A percentile compares a stretch with the other conserved stretches of the same genome.
Evolutionary conservation across 1,139 yeast genomes (phyloP).

Genomic region (Barnettozyma hawaiiensis): DNA sequence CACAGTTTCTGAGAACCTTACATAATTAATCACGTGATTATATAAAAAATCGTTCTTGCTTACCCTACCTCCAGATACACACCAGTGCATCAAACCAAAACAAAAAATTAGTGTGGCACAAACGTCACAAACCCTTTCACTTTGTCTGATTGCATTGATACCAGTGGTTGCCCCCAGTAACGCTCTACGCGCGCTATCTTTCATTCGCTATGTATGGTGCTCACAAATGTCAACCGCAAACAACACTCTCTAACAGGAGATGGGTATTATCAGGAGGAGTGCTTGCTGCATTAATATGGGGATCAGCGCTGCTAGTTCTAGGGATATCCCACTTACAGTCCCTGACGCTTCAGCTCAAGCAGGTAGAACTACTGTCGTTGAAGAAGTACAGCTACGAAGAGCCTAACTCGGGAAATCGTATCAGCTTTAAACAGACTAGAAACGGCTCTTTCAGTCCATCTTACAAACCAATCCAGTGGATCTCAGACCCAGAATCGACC

Average conservation of each 20-base stretch:
- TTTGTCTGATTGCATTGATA: background rate
- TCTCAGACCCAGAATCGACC: conserved; percentile 40
- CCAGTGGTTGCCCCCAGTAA: background rate
- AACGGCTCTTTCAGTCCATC: conserved; percentile 48
- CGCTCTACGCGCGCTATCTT: background rate
- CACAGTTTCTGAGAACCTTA: too few species aligned
- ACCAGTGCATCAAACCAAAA: background rate
- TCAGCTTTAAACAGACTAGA: conserved; percentile 38
- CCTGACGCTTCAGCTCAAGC: background rate
- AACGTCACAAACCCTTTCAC: background rate
- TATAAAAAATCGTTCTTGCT: too few species aligned
- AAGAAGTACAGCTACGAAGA: conserved; percentile 2
- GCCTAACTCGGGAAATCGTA: conserved; percentile 2
- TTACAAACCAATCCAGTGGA: conserved; percentile 59
- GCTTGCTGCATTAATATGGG: conserved; percentile 16
- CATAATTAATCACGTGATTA: background rate
- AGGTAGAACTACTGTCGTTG: conserved; percentile 1
- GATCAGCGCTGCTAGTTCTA: conserved; percentile 14
- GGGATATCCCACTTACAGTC: conserved; percentile 11
- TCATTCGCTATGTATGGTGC: background rate
- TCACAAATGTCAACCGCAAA: background rate
- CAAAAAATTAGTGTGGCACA: background rate
- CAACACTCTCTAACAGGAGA: background rate
- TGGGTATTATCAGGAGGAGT: conserved; percentile 3
- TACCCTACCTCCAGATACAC: background rate